Percentiles rank a stretch among this genome's conserved stretches.
These are phyloP conservation scores for Solanum infundibuliforme DNA, from an alignment of 257 asterid species.

Conservation along the genomic window DNA sequence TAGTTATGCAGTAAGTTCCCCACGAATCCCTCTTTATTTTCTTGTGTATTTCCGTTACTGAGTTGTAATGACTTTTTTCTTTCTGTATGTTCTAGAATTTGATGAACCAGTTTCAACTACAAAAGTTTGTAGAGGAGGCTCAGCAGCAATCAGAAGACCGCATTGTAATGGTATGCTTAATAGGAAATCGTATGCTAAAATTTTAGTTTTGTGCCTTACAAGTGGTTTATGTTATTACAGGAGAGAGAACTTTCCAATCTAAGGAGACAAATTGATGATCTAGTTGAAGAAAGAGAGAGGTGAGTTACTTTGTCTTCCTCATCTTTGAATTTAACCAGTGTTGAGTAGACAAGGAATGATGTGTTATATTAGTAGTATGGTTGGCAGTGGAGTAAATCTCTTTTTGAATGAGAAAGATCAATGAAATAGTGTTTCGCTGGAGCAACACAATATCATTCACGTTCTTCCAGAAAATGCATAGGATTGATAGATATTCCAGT, in stretches of 20 bases:
- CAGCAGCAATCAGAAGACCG: constrained; percentile 47
- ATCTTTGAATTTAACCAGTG: neutral
- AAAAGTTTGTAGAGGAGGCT: constrained; percentile 66
- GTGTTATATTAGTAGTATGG: neutral
- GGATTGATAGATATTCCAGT: neutral
- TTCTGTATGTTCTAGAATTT: constrained; percentile 35
- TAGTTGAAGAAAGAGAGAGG: constrained; percentile 69
- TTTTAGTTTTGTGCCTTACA: constrained; percentile 5
- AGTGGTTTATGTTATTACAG: constrained; percentile 22
- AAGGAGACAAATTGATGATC: constrained; percentile 40
- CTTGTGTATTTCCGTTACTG: neutral
- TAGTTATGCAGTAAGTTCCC: constrained; percentile 62
- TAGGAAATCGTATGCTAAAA: neutral
- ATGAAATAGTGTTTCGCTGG: neutral
- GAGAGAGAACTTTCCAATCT: constrained; percentile 52
- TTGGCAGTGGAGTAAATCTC: neutral
- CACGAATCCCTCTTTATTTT: neutral
- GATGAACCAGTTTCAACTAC: constrained; percentile 64
- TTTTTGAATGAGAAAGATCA: neutral
- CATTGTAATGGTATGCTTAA: constrained; percentile 39
- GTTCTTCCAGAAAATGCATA: neutral
- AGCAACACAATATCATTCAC: neutral
- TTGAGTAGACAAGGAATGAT: neutral
- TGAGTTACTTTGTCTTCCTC: constrained; percentile 10
- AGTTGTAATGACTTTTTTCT: neutral